Base-by-base conservation (phyloP, 352 stramenopile species). In the Ophiocytium majus region DNA sequence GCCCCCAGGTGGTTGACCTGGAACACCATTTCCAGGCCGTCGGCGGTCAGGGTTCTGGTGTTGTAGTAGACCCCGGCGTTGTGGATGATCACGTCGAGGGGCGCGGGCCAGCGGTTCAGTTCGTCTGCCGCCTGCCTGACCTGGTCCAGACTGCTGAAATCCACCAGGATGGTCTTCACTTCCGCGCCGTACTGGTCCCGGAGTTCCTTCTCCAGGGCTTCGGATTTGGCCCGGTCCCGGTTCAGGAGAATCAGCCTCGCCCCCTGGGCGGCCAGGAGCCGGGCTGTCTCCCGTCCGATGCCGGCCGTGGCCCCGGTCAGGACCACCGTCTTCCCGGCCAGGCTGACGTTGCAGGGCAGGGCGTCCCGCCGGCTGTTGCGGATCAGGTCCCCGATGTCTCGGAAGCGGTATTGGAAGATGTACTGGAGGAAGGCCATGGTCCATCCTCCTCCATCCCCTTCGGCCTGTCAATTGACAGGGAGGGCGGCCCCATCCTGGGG, bases 41-140 rank as follows among this genome's bases (percentile, higher is more conserved):
- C 57, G 28, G 57, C 19, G 28, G 57, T 23, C 23, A 71, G 57
- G 23, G 57, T 71, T 23, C 28, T 23, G 28, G 23, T 71, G 19
- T 71, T 23, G 57, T 71, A 71, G 57, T 23, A 71, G 57, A 71
- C 57, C 23, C 57, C 57, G 23, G 57, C 57, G 57, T 71, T 71
- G 57, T 71, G 57, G 28, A 71, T 23, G 28, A 71, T 23, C 57
- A 71, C 57, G 28, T 71, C 57, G 57, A 71, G 57, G 19, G 23
- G 23, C 57, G 57, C 19, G 28, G 23, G 28, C 23, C 23, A 28
- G 19, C 19, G 28, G 23, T 71, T 71, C 19, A 71, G 23, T 71
- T 71, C 28, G 23, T 71, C 57, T 28, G 57, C 57, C 19, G 28
- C 19, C 19, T 23, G 23, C 28, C 28, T 28, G 19, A 71, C 57